phyloP scores from a whole-genome alignment of 2,329 filamentous ascomycete species.

The Teratosphaeria pseudoeucalypti region DNA sequence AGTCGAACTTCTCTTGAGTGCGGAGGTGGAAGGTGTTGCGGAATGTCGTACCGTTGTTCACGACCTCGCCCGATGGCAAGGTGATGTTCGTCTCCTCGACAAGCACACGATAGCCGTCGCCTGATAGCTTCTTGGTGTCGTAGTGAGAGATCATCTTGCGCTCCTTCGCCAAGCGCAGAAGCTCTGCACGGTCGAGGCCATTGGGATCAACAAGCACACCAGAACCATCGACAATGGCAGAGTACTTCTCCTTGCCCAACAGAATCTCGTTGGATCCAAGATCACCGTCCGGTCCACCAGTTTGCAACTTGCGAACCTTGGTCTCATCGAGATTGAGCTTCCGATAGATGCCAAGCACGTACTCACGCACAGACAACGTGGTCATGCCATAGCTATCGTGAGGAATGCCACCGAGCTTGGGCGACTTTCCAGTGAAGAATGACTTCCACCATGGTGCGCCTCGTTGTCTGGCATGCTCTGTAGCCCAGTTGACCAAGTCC shows the following conservation, averaged over 20 bases:
- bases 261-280: constrained; percentile 96
- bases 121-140: constrained; percentile 73
- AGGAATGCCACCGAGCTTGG: constrained; percentile 88
- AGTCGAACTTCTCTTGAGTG: constrained; percentile 57
- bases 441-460: constrained; percentile 99
- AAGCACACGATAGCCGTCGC: constrained; percentile 80
- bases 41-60: constrained; percentile 89
- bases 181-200: constrained; percentile 74
- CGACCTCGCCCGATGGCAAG: constrained; percentile 75
- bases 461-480: constrained; percentile 75
- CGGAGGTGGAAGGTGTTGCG: constrained; percentile 95
- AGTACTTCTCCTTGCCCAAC: constrained; percentile 91
- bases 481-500: constrained; percentile 97
- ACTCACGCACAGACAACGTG: constrained; percentile 89
- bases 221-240: constrained; percentile 87
- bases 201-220: constrained; percentile 91
- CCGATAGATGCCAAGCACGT: constrained; percentile 91
- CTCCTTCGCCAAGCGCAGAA: constrained; percentile 71
- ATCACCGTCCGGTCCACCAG: constrained; percentile 91
- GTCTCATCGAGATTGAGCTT: constrained; percentile 84
- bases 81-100: constrained; percentile 83
- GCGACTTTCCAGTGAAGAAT: constrained; percentile 98
- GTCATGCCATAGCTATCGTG: constrained; percentile 98
- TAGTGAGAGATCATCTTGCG: constrained; percentile 86
- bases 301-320: constrained; percentile 87